Conservation (phyloP, 2,329 filamentous ascomycete species). For the Rhynchosporium secalis region DNA sequence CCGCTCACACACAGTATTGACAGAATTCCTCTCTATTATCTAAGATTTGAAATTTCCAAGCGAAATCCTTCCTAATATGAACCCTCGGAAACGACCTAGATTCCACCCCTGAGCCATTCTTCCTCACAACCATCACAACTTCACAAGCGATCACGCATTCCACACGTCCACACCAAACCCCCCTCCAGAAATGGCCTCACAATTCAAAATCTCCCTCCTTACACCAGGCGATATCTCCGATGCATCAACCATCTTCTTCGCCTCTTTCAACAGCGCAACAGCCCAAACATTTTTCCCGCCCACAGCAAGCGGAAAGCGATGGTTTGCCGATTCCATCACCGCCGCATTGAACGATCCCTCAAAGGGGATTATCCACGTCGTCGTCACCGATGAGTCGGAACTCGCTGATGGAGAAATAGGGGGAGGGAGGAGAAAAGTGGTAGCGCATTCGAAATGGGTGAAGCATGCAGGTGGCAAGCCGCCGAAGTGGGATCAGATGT, state of each 20-base stretch:
- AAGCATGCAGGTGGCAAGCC: not conserved
- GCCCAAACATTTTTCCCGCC: not conserved
- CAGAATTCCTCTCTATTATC: no score
- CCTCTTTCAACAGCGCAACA: not conserved
- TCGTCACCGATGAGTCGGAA: not conserved
- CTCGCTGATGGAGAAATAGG: not conserved
- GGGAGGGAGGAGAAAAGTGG: not conserved
- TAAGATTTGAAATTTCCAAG: no score
- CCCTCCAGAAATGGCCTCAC: not conserved
- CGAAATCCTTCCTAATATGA: no score
- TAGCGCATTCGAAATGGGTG: slow-evolving; percentile 2
- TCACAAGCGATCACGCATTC: no score
- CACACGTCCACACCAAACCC: not conserved
- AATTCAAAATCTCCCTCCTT: slow-evolving; percentile 5
- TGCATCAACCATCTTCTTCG: not conserved
- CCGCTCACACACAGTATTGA: no score
- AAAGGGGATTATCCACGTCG: not conserved
- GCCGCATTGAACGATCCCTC: not conserved
- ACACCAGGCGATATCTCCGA: not conserved
- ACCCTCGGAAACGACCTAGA: no score
- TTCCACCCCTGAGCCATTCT: no score
- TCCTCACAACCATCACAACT: no score
- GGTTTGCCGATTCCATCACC: slow-evolving; percentile 2
- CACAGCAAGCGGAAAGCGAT: not conserved
- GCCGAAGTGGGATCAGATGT: not conserved